A percentile compares a stretch with the other conserved stretches of the same genome.
Conservation (phyloP, 192 early-diverging fungal genomes). For the Coemansia sp. region DNA sequence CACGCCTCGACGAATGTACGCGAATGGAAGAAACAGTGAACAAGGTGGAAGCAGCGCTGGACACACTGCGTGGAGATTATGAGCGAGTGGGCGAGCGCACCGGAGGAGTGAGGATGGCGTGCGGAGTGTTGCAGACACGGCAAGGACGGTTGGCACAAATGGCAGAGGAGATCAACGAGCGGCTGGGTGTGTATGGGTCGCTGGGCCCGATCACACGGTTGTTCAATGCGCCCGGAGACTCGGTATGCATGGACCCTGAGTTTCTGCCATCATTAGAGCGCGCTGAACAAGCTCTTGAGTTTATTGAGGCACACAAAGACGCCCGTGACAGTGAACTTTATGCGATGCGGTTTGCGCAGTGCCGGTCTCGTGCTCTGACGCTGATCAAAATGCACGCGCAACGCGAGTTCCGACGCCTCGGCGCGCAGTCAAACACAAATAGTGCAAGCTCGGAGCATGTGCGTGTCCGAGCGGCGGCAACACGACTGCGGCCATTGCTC, state of each 20-base stretch:
- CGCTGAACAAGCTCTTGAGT: slow-evolving; percentile 66
- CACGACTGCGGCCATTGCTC: slow-evolving; percentile 61
- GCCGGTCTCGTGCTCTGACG: slow-evolving; percentile 89
- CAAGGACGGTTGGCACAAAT: slow-evolving; percentile 21
- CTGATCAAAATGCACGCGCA: slow-evolving; percentile 84
- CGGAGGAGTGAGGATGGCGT: slow-evolving; percentile 70
- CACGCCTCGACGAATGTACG: slow-evolving; percentile 8
- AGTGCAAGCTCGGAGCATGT: slow-evolving; percentile 58
- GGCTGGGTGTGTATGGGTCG: slow-evolving; percentile 78
- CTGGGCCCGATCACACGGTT: slow-evolving; percentile 77
- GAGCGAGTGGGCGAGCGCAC: slow-evolving; percentile 78
- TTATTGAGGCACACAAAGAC: slow-evolving; percentile 50
- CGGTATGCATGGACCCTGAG: slow-evolving; percentile 69
- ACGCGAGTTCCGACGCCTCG: slow-evolving; percentile 53
- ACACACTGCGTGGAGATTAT: slow-evolving; percentile 66
- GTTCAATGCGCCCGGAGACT: slow-evolving; percentile 80
- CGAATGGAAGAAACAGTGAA: slow-evolving; percentile 61
- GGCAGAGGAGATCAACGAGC: slow-evolving; percentile 56
- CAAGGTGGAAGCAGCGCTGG: slow-evolving; percentile 57
- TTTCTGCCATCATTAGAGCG: slow-evolving; percentile 85
- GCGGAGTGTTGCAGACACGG: slow-evolving; percentile 73
- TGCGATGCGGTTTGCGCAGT: slow-evolving; percentile 88
- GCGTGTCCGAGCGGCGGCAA: slow-evolving; percentile 72
- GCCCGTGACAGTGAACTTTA: slow-evolving; percentile 91
- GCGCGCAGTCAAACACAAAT: background rate